Conservation (phyloP, 2,329 filamentous ascomycete species). For the Bipolaris victoriae region DNA sequence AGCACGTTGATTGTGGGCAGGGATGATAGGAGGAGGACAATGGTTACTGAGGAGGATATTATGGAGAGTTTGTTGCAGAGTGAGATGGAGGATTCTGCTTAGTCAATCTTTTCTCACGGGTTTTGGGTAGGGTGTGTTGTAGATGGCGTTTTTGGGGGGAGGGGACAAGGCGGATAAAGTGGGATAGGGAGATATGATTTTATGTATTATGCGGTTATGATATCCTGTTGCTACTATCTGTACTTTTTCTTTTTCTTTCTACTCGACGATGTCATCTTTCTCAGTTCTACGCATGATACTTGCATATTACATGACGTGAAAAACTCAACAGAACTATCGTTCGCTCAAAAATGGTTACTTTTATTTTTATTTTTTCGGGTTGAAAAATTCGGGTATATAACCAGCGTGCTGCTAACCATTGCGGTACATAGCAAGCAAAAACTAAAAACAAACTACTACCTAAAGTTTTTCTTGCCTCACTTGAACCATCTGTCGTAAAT, state of each 20-base stretch:
- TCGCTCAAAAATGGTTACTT: too few relatives aligned
- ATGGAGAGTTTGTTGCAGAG: conserved; percentile 40
- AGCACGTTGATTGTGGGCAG: conserved; percentile 13
- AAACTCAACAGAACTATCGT: too few relatives aligned
- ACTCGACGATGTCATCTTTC: too few relatives aligned
- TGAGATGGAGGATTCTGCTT: conserved; percentile 16
- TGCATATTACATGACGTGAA: too few relatives aligned
- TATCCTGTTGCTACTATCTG: too few relatives aligned
- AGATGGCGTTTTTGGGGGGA: background rate
- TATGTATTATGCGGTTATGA: too few relatives aligned
- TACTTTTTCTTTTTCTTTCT: too few relatives aligned
- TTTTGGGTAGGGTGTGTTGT: too few relatives aligned
- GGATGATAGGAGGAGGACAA: conserved; percentile 11
- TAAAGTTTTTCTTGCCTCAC: background rate
- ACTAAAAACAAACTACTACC: background rate
- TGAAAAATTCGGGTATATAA: background rate
- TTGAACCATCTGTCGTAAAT: too few relatives aligned
- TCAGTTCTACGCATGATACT: too few relatives aligned
- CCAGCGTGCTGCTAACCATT: background rate
- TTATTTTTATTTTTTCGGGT: background rate
- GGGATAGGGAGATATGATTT: too few relatives aligned
- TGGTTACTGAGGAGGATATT: conserved; percentile 44
- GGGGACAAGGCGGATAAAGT: background rate
- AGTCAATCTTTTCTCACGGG: background rate
- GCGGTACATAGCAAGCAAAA: background rate